Conservation (phyloP, 208 protist genomes). For the Leishmania lainsoni region DNA sequence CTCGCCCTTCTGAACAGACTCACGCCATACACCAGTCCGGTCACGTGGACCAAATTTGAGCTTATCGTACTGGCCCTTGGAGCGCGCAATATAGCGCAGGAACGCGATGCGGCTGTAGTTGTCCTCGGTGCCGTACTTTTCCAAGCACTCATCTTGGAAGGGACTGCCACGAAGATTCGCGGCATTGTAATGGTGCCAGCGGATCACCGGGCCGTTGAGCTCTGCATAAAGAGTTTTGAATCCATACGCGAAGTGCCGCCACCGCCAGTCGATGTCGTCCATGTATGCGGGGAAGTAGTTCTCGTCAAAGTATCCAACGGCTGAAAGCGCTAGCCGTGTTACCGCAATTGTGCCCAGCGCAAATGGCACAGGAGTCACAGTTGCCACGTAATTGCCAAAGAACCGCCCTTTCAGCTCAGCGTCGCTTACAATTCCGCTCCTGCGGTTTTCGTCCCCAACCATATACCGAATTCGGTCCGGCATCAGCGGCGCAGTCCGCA, state of each 20-base stretch:
- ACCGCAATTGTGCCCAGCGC: constrained; percentile 25
- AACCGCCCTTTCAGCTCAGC: constrained; percentile 17
- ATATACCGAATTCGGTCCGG: constrained; percentile 45
- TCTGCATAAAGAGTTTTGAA: constrained; percentile 6
- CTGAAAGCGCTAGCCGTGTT: constrained; percentile 36
- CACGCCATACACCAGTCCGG: constrained; percentile 9
- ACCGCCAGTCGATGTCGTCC: constrained; percentile 42
- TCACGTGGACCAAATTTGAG: constrained; percentile 28
- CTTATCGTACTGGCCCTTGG: constrained; percentile 12
- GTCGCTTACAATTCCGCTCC: not conserved
- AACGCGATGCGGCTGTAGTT: constrained; percentile 32
- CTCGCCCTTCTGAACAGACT: constrained; percentile 9
- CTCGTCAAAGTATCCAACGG: constrained; percentile 46
- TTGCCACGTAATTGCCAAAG: constrained; percentile 33
- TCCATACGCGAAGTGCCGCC: constrained; percentile 23
- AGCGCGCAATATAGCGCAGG: constrained; percentile 4
- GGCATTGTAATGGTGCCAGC: constrained; percentile 34
- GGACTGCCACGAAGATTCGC: constrained; percentile 23
- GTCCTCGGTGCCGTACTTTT: constrained; percentile 27
- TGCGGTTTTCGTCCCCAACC: constrained; percentile 24
- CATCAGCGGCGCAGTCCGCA: constrained; percentile 39
- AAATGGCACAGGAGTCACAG: constrained; percentile 18
- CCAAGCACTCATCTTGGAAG: not conserved
- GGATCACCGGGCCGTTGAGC: not conserved
- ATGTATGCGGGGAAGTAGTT: constrained; percentile 52